Evolutionary conservation across 176 grass and related monocot genomes (phyloP).

Genomic region (Oryza longistaminata): DNA sequence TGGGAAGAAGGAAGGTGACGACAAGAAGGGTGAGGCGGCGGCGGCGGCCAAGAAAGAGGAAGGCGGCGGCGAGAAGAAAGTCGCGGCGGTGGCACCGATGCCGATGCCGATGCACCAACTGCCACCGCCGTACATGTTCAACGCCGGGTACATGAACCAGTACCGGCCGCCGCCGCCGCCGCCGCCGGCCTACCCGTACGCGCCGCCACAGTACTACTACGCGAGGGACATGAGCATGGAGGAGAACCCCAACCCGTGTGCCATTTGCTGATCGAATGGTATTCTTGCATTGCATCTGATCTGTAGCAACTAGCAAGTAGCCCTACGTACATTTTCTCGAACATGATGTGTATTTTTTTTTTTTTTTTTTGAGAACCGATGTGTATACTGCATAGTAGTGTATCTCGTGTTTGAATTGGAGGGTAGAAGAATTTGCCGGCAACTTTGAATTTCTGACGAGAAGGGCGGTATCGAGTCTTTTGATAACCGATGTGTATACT

Average conservation of each 20-base stretch:
- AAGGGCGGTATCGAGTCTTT: neutral
- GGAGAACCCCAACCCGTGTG: constrained; percentile 85
- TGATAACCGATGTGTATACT: constrained; percentile 32
- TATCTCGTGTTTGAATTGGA: neutral
- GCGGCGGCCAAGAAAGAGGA: neutral
- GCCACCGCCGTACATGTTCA: constrained; percentile 30
- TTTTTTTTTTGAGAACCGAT: too few relatives aligned
- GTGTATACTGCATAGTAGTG: constrained; percentile 16
- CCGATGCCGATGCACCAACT: neutral
- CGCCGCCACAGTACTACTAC: constrained; percentile 49
- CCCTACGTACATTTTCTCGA: neutral
- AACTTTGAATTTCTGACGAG: neutral
- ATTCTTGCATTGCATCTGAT: neutral
- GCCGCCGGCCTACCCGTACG: constrained; percentile 26
- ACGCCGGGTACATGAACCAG: constrained; percentile 50
- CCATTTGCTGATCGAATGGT: constrained; percentile 45
- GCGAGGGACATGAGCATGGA: constrained; percentile 63
- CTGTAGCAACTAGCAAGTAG: neutral
- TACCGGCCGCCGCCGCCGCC: constrained; percentile 39
- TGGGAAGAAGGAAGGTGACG: neutral
- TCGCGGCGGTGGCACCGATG: neutral
- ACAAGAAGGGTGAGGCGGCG: neutral
- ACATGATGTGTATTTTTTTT: constrained; percentile 17
- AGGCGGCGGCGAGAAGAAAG: neutral
- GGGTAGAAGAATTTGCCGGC: constrained; percentile 12